Base-by-base conservation (phyloP, 805 yeast species). In the Candida nitratophila region DNA sequence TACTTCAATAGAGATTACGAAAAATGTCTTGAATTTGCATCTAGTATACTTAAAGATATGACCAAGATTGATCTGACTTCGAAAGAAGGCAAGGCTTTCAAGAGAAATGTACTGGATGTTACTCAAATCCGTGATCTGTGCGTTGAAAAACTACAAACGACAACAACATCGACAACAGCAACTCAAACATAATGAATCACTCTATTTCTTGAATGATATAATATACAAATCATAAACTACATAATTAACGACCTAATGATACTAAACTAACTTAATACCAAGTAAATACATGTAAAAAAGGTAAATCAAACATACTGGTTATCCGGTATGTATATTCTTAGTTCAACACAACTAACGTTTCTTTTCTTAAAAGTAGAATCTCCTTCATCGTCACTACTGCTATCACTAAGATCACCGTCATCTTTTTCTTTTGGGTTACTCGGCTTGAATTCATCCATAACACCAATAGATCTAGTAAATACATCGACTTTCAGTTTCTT, bases 361-460 rank as follows among this genome's bases (percentile, higher is more conserved):
- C 83, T 52, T 51, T 68, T 73, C 33, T 64, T 52, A 43, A 64
- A 68, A 15, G 62, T 51, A 6, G 63, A 54, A 15, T 64, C 68
- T 3, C 64, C 68, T 10, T 64, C 67, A 14, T 48, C 49, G 19
- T 42, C 50, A 15, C 17, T 17, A 37, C 32, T 26, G 7, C 63
- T 66, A 11, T 47, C 49, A 16, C 38, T 46, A 15, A 4, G 29
- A 10, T n/a, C n/a, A n/a, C n/a, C n/a, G n/a, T n/a, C n/a, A n/a
- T n/a, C n/a, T n/a, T n/a, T n/a, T n/a, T n/a, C n/a, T n/a, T n/a
- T n/a, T n/a, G n/a, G n/a, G n/a, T n/a, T 12, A 29, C 15, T 54
- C 8, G 30, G 47, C 38, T 55, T 50, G 39, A 80, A 69, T 60
- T 87, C 96, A 61, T 89, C 96, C 22, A 86, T 56, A 0, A 88